These are phyloP conservation scores for Hordeum marinum DNA, from an alignment of 176 grass and related monocot genomes.

Conservation along the genomic window DNA sequence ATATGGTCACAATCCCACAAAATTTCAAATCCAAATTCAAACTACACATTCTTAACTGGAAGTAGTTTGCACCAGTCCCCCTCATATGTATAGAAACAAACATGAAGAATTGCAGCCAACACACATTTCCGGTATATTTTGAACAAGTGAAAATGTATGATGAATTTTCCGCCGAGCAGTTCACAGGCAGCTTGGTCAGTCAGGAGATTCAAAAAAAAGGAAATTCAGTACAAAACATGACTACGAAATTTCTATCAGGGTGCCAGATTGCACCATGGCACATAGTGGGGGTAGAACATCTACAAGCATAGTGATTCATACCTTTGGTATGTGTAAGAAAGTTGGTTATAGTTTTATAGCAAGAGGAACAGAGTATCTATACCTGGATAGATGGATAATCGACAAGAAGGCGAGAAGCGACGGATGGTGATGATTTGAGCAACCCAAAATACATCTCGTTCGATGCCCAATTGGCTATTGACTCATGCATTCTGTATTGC, in stretches of 20 bases:
- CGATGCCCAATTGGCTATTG: constrained; percentile 87
- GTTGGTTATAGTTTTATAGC: background rate
- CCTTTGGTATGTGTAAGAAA: background rate
- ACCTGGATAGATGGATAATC: constrained; percentile 80
- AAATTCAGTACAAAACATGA: background rate
- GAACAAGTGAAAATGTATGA: background rate
- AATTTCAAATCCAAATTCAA: too few relatives aligned
- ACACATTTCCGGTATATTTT: background rate
- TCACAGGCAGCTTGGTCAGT: background rate
- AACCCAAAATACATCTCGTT: constrained; percentile 82
- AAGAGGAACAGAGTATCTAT: constrained; percentile 17
- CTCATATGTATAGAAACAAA: background rate
- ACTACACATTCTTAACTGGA: too few relatives aligned
- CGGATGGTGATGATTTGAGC: constrained; percentile 53
- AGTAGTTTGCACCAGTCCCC: background rate
- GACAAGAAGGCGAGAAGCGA: constrained; percentile 69
- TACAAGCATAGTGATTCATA: background rate
- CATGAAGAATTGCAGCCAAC: background rate
- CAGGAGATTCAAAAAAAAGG: background rate
- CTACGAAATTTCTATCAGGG: background rate
- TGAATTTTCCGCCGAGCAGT: background rate
- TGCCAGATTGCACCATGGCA: background rate
- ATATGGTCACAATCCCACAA: background rate
- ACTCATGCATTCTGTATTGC: constrained; percentile 87
- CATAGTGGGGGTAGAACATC: constrained; percentile 12